These are phyloP conservation scores for Globisporangium apiculatum DNA, from an alignment of 352 stramenopile genomes.

Conservation along the genomic window DNA sequence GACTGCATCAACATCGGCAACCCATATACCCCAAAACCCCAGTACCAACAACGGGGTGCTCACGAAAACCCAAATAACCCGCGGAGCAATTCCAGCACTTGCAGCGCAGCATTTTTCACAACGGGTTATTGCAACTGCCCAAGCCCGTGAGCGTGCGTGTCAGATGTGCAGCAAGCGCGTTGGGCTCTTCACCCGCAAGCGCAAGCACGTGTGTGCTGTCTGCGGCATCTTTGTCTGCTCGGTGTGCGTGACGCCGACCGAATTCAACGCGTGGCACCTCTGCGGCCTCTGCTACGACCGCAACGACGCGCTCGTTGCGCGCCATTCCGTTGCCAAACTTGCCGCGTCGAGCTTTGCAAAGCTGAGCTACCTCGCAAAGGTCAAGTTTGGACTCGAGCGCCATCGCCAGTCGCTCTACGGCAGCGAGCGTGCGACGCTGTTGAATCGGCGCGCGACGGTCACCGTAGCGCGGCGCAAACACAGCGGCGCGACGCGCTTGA, in stretches of 20 bases:
- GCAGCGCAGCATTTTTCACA: constrained; percentile 17
- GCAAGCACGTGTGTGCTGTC: constrained; percentile 53
- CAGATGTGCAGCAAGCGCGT: constrained; percentile 59
- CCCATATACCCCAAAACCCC: not conserved
- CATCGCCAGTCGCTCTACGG: constrained; percentile 17
- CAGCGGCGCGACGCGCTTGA: constrained; percentile 12
- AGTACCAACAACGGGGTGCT: constrained; percentile 5
- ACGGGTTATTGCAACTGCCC: constrained; percentile 20
- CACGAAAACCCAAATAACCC: not conserved
- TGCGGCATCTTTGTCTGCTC: constrained; percentile 59
- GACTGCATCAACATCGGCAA: not conserved
- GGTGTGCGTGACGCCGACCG: constrained; percentile 49
- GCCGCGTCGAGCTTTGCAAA: constrained; percentile 21
- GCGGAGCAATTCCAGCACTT: constrained; percentile 16
- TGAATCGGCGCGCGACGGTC: constrained; percentile 16
- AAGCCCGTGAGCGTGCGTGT: constrained; percentile 44
- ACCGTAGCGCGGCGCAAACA: constrained; percentile 7
- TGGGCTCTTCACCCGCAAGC: constrained; percentile 51
- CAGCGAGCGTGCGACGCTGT: constrained; percentile 10
- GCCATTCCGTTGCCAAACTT: constrained; percentile 45
- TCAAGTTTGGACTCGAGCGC: constrained; percentile 15
- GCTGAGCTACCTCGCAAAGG: constrained; percentile 16
- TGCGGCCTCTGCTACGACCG: constrained; percentile 55
- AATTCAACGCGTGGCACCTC: constrained; percentile 56
- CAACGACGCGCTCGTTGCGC: constrained; percentile 52